These are phyloP conservation scores for Aspergillus kassunensis DNA, from an alignment of 495 filamentous ascomycete genomes.

Conservation along the genomic window DNA sequence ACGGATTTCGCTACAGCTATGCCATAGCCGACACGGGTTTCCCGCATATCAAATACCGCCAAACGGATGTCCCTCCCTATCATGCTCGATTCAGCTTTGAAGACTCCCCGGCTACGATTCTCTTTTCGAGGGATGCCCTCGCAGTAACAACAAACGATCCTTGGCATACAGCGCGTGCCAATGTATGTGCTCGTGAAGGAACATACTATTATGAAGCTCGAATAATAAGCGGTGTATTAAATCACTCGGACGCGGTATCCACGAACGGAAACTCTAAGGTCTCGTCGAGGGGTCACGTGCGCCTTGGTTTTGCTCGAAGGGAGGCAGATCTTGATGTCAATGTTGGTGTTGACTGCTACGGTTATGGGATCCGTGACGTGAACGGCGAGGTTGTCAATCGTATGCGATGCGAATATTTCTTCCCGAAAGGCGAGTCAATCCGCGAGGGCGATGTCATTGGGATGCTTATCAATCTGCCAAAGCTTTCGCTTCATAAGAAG, in stretches of 20 bases:
- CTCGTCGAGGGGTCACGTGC: slow-evolving; percentile 66
- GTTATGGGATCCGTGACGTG: slow-evolving; percentile 88
- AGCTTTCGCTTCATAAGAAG: slow-evolving; percentile 77
- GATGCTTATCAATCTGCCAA: slow-evolving; percentile 84
- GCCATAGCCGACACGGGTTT: slow-evolving; percentile 87
- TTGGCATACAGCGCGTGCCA: slow-evolving; percentile 61
- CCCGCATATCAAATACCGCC: slow-evolving; percentile 80
- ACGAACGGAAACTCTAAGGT: slow-evolving; percentile 30
- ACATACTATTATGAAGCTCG: slow-evolving; percentile 93
- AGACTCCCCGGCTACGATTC: slow-evolving; percentile 72
- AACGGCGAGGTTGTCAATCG: slow-evolving; percentile 88
- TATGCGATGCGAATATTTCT: slow-evolving; percentile 86
- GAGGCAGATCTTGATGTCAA: slow-evolving; percentile 91
- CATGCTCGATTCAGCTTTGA: slow-evolving; percentile 83
- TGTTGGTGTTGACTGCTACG: slow-evolving; percentile 93
- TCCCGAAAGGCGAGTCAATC: slow-evolving; percentile 65
- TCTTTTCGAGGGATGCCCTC: slow-evolving; percentile 38
- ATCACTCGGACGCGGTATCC: slow-evolving; percentile 20
- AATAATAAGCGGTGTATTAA: slow-evolving; percentile 64
- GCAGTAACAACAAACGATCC: slow-evolving; percentile 43
- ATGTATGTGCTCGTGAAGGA: slow-evolving; percentile 88
- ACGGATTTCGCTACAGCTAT: slow-evolving; percentile 84
- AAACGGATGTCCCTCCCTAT: slow-evolving; percentile 79
- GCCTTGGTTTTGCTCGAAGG: slow-evolving; percentile 83
- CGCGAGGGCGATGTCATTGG: slow-evolving; percentile 91